A percentile compares a stretch with the other conserved stretches of the same genome.
These are phyloP conservation scores for Ramaria sp. DNA, from an alignment of 768 basidiomycete species.

Conservation along the genomic window DNA sequence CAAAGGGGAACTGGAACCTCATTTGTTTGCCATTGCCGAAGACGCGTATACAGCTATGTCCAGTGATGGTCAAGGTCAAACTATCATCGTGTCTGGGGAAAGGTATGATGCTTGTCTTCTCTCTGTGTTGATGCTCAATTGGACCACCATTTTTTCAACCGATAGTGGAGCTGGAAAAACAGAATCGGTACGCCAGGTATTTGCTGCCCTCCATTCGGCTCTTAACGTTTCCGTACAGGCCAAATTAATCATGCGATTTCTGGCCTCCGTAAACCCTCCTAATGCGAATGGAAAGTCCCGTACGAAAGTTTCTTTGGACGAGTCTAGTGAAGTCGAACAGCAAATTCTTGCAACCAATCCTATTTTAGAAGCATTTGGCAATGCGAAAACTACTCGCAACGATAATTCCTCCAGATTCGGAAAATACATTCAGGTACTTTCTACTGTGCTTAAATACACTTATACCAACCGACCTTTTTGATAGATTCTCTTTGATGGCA, in stretches of 20 bases:
- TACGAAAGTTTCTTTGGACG: constrained; percentile 67
- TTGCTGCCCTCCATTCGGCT: not conserved
- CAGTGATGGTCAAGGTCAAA: constrained; percentile 88
- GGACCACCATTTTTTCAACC: constrained; percentile 9
- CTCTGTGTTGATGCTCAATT: constrained; percentile 11
- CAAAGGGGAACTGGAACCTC: constrained; percentile 93
- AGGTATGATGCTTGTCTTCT: constrained; percentile 38
- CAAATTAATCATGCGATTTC: constrained; percentile 98
- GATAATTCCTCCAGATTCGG: constrained; percentile 99
- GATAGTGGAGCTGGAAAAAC: constrained; percentile 96
- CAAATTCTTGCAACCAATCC: constrained; percentile 99
- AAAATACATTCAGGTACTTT: constrained; percentile 92
- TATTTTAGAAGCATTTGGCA: constrained; percentile 97
- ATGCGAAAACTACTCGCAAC: constrained; percentile 98
- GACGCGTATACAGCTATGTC: constrained; percentile 98
- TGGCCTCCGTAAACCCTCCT: constrained; percentile 92
- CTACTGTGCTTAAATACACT: not conserved
- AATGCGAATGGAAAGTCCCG: constrained; percentile 47
- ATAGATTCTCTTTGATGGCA: constrained; percentile 92
- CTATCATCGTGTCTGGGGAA: constrained; percentile 97
- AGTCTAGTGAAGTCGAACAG: constrained; percentile 88
- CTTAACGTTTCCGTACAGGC: constrained; percentile 37
- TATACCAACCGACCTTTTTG: not conserved
- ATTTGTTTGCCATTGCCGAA: constrained; percentile 97
- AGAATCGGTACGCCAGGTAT: constrained; percentile 61